Evolutionary conservation across 805 yeast species (phyloP).

Genomic region (Suhomyces tanzawaensis): DNA sequence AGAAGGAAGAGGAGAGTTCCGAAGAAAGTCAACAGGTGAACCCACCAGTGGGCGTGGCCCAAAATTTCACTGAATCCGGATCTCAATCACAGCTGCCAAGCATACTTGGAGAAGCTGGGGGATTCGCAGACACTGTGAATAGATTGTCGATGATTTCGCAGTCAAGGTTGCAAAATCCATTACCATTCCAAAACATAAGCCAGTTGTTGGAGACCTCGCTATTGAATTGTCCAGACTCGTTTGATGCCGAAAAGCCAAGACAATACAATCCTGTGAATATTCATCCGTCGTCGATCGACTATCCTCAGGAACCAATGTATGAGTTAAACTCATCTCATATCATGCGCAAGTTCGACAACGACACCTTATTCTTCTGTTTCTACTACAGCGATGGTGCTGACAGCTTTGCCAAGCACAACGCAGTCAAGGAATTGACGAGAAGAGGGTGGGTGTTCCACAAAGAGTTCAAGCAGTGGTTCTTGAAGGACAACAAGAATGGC

Average conservation of each 20-base stretch:
- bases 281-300: constrained; percentile 85
- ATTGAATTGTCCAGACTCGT: constrained; percentile 89
- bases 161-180: constrained; percentile 49
- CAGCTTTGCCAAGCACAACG: constrained; percentile 41
- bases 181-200: constrained; percentile 52
- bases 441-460: constrained; percentile 83
- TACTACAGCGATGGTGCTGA: constrained; percentile 60
- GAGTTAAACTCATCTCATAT: constrained; percentile 60
- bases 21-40: no score
- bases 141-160: constrained; percentile 30
- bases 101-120: not conserved
- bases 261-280: constrained; percentile 75
- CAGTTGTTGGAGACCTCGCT: constrained; percentile 72
- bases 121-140: constrained; percentile 22
- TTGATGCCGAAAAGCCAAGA: constrained; percentile 82
- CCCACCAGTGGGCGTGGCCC: not conserved
- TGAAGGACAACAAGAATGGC: constrained; percentile 56
- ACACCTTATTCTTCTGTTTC: constrained; percentile 88
- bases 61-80: not conserved
- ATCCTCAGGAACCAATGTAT: constrained; percentile 81
- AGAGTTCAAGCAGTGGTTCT: constrained; percentile 77
- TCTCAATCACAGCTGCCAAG: constrained; percentile 18
- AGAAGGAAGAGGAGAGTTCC: not conserved
- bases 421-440: constrained; percentile 74
- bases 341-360: constrained; percentile 72